A percentile compares a stretch with the other conserved stretches of the same genome.
These are phyloP conservation scores for Bryum argenteum DNA, from an alignment of 225 moss, liverwort and hornwort genomes.

Conservation along the genomic window DNA sequence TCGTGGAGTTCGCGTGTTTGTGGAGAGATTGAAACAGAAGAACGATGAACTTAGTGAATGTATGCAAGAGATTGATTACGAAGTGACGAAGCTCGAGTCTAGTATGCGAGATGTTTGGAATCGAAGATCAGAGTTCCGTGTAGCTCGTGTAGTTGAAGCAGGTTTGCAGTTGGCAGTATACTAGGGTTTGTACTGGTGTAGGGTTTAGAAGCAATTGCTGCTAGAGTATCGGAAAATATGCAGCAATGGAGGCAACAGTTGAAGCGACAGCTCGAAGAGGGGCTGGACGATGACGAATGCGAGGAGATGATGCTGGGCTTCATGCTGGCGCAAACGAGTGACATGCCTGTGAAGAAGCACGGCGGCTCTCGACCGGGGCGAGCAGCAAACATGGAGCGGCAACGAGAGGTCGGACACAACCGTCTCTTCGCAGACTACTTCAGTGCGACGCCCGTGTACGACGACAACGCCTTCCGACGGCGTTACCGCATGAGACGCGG, in stretches of 20 bases:
- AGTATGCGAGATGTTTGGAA: slow-evolving; percentile 66
- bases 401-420: slow-evolving; percentile 44
- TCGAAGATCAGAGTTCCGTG: slow-evolving; percentile 62
- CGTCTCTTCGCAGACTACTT: slow-evolving; percentile 54
- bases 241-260: slow-evolving; percentile 47
- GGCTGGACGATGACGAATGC: slow-evolving; percentile 49
- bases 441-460: slow-evolving; percentile 37
- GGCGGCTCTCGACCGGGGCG: slow-evolving; percentile 55
- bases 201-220: slow-evolving; percentile 10
- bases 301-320: slow-evolving; percentile 53
- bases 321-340: slow-evolving; percentile 37
- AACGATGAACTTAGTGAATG: slow-evolving; percentile 59
- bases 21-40: slow-evolving; percentile 72
- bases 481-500: slow-evolving; percentile 51
- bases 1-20: slow-evolving; percentile 70
- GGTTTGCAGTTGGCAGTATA: not conserved
- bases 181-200: slow-evolving; percentile 16
- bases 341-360: slow-evolving; percentile 44
- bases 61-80: slow-evolving; percentile 64
- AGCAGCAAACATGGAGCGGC: slow-evolving; percentile 41
- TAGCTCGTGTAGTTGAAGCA: slow-evolving; percentile 30
- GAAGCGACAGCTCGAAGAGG: slow-evolving; percentile 40
- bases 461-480: slow-evolving; percentile 41
- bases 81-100: slow-evolving; percentile 79
- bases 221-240: no score